Percentiles rank a stretch among this genome's conserved stretches.
These are phyloP conservation scores for Cladosporium oxysporum DNA, from an alignment of 2,329 filamentous ascomycete genomes.

Conservation along the genomic window DNA sequence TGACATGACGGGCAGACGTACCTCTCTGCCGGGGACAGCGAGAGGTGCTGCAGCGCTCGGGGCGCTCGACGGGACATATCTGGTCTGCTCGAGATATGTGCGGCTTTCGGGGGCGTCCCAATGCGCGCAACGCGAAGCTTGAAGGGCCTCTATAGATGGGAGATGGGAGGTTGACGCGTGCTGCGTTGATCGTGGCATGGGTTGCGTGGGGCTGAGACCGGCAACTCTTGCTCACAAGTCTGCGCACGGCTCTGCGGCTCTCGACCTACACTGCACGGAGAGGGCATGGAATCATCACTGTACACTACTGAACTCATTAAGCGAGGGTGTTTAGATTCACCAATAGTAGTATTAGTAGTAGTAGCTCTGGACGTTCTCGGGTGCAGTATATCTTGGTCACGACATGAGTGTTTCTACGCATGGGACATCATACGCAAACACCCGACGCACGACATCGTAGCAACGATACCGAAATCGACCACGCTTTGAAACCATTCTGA, in stretches of 20 bases:
- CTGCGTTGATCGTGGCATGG: neutral
- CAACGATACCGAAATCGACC: no score
- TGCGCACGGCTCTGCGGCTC: neutral
- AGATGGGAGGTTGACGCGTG: neutral
- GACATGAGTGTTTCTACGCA: no score
- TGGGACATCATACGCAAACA: no score
- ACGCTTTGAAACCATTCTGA: neutral
- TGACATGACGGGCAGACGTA: conserved; percentile 30
- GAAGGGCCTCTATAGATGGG: neutral
- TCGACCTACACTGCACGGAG: no score
- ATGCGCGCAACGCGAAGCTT: neutral
- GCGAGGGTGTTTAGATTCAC: no score
- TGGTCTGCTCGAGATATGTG: neutral
- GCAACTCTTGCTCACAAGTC: neutral
- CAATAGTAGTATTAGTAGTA: no score
- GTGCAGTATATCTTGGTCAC: no score
- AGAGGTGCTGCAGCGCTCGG: conserved; percentile 8
- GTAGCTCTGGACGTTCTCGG: no score
- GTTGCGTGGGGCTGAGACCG: neutral
- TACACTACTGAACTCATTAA: neutral
- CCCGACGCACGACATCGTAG: no score
- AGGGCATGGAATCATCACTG: neutral
- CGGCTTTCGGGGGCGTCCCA: neutral
- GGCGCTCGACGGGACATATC: conserved; percentile 17
- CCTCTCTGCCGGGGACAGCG: conserved; percentile 5